Base-by-base conservation (phyloP, 768 basidiomycete genomes). In the Cystobasidium tubakii region DNA sequence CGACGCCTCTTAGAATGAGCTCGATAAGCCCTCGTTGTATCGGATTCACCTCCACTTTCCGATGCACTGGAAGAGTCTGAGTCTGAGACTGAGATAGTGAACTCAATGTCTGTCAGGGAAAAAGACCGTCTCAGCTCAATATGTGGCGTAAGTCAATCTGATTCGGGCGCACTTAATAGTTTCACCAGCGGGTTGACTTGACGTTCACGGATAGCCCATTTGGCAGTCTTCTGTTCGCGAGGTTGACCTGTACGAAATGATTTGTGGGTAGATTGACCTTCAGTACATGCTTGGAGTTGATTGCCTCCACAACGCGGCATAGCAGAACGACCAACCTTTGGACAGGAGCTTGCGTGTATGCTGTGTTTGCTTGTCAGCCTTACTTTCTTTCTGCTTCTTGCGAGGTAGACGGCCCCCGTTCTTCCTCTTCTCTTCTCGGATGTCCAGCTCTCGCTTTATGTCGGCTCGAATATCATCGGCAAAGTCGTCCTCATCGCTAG, bases 401-500 rank as follows among this genome's bases (percentile, higher is more conserved):
- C 66, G 42, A 15, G 57, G 57, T 23, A 33, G 25, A 17, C 39
- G 29, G 2, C 42, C 42, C 12, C 66, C 66, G 39, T 67, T 46
- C 19, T 25, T 27, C 46, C 27, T 44, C 29, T 50, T 53, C 17
- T 4, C 29, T 27, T 67, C 66, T 21, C 36, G 25, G 9, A 50
- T 29, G 25, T 67, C 29, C 29, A 53, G 27, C 43, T 67, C 66
- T 50, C 53, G 23, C 50, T 13, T 50, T 3, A 67, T 53, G 17
- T 67, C 66, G 1, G 4, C 66, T 4, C 25, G 66, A 43, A 67
- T 31, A 27, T 67, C 66, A 23, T 7, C 27, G 15, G 29, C 36
- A 27, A 67, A 67, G 66, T 67, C 66, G 66, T 67, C 66, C 29
- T 67, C 66, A 13, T 53, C 66, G 42, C 31, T 65, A 2, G 27